These are phyloP conservation scores for Penicillium verhagenii DNA, from an alignment of 495 filamentous ascomycete species.

Conservation along the genomic window DNA sequence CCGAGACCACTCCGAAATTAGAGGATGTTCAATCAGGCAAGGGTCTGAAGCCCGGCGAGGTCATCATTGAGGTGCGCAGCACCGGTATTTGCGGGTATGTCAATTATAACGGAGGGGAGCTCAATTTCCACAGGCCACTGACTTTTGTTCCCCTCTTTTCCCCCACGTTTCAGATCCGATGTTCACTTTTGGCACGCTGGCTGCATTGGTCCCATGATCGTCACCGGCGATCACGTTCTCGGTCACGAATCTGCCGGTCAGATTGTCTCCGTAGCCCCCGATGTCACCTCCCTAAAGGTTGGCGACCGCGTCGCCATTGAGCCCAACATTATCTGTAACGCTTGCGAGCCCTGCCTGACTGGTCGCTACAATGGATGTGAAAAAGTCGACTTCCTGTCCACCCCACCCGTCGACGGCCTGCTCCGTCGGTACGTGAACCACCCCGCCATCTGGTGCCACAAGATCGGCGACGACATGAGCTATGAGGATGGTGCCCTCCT, in stretches of 20 bases:
- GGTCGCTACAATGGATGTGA: conserved; percentile 94
- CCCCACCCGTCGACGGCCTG: conserved; percentile 84
- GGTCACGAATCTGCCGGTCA: conserved; percentile 91
- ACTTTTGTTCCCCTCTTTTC: too few species aligned
- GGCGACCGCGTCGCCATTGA: conserved; percentile 91
- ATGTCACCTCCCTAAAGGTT: conserved; percentile 67
- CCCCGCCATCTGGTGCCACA: conserved; percentile 88
- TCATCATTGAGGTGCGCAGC: conserved; percentile 80
- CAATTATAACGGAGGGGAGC: background rate
- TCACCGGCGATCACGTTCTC: conserved; percentile 80
- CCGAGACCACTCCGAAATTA: conserved; percentile 68
- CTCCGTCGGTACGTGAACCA: conserved; percentile 91
- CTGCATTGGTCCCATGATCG: conserved; percentile 93
- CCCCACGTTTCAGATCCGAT: conserved; percentile 64
- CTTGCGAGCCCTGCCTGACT: conserved; percentile 84
- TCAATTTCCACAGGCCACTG: too few species aligned
- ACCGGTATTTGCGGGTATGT: conserved; percentile 90
- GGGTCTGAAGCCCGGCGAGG: conserved; percentile 73
- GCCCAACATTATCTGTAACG: conserved; percentile 85
- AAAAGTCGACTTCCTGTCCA: conserved; percentile 78
- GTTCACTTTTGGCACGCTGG: conserved; percentile 96
- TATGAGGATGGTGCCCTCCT: conserved; percentile 85
- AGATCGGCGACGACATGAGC: conserved; percentile 80
- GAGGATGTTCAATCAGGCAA: conserved; percentile 72
- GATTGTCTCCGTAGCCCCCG: conserved; percentile 74